phyloP scores from a whole-genome alignment of 2,329 filamentous ascomycete genomes.

The Paracamarosporium sp. region DNA sequence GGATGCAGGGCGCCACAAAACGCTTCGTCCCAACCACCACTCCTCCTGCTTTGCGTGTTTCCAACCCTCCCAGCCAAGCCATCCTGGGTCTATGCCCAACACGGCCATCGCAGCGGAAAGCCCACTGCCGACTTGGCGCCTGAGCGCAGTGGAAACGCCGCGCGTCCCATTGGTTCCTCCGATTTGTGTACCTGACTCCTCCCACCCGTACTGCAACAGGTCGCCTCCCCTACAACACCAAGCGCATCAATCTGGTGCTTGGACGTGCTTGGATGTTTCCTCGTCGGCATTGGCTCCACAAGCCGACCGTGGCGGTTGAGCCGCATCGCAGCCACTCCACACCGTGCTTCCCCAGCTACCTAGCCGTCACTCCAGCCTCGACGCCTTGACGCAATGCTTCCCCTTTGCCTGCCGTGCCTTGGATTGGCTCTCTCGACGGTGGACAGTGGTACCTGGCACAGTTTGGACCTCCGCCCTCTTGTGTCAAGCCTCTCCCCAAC shows the following conservation, averaged over 20 bases:
- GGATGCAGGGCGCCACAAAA: constrained; percentile 9
- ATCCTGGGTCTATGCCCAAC: constrained; percentile 12
- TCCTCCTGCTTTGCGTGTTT: constrained; percentile 27
- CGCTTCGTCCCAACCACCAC: constrained; percentile 22
- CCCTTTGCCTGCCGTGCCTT: constrained; percentile 19
- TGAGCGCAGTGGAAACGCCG: constrained; percentile 24
- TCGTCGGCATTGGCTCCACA: constrained; percentile 26
- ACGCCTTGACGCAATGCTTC: constrained; percentile 31
- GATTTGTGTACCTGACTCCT: constrained; percentile 32
- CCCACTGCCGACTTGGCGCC: constrained; percentile 33
- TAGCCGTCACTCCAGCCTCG: constrained; percentile 30
- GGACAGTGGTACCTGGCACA: constrained; percentile 28
- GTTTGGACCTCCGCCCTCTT: constrained; percentile 41
- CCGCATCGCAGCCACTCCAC: constrained; percentile 32
- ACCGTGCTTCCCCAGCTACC: constrained; percentile 16
- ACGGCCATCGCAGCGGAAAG: constrained; percentile 10
- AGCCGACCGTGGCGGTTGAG: constrained; percentile 34
- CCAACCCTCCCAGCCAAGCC: constrained; percentile 32
- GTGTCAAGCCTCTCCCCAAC: constrained; percentile 34
- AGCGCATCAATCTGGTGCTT: constrained; percentile 28
- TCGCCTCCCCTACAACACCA: constrained; percentile 23
- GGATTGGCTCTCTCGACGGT: constrained; percentile 21
- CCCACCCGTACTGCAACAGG: constrained; percentile 40
- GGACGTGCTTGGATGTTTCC: constrained; percentile 20
- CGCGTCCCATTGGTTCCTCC: constrained; percentile 31